Evolutionary conservation across 768 basidiomycete species (phyloP), one percentile per base, ranked within the genome.

Genomic region (Suillus fuscotomentosus): DNA sequence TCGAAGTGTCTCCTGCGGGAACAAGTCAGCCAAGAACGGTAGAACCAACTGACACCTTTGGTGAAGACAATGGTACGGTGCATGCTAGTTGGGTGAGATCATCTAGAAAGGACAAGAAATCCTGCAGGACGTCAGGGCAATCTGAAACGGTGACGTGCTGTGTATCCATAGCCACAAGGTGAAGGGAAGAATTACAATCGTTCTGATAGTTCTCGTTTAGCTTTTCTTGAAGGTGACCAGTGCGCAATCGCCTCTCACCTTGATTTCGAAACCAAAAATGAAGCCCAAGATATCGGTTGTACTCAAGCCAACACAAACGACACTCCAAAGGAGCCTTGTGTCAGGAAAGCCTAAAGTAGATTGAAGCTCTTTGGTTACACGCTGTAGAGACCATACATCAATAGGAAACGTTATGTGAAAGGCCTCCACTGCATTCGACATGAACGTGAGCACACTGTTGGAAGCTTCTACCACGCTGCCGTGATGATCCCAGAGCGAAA

Each of bases 31-130:
- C 90, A 6, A 78, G 70, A 20, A 89, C 84, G 54, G 85, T 87
- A 10, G 90, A 91, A n/a, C 85, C 76, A 48, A 91, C 74, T 0
- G 88, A 85, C 48, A 92, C 79, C 0, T 73, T 78, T 0, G 90
- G 87, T 2, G 86, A 66, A 20, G 71, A 74, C 47, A 86, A 66
- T 0, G 72, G 70, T 41, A 85, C 68, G 7, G 69, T 71, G 11
- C 68, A 69, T 11, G 82, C 9, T 36, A 36, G 34, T 27, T 3
- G 27, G 27, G 27, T 27, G 27, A 27, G 27, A 27, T 27, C 27
- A 27, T 27, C 27, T 27, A 27, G 27, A 27, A 27, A 75, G 20
- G 68, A 66, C 9, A 78, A 74, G 70, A 88, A 87, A 27, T 70
- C 70, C 9, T 74, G 69, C 36, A 89, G 73, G 53, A 80, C 60